These are phyloP conservation scores for Pochonia chlamydosporia DNA, from an alignment of 2,329 filamentous ascomycete genomes.

Conservation along the genomic window DNA sequence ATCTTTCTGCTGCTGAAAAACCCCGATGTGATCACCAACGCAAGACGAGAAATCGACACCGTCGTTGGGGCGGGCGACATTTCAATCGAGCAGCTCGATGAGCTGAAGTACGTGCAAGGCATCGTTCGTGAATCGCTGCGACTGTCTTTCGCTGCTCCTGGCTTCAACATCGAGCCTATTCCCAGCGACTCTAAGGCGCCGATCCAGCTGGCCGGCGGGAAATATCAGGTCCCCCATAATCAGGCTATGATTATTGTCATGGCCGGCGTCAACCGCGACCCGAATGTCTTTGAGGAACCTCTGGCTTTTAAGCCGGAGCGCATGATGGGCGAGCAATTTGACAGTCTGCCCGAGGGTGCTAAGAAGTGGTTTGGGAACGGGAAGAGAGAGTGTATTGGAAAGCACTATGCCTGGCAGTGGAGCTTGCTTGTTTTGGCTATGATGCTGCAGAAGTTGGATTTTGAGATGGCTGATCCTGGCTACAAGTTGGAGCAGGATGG, in stretches of 20 bases:
- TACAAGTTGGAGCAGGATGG: constrained; percentile 41
- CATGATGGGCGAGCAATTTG: constrained; percentile 41
- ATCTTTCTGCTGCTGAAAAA: constrained; percentile 48
- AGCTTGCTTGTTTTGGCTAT: constrained; percentile 34
- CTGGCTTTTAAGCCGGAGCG: constrained; percentile 40
- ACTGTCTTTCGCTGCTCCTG: constrained; percentile 46
- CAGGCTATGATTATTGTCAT: constrained; percentile 45
- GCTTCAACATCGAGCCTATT: constrained; percentile 48
- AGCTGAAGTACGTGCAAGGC: constrained; percentile 48
- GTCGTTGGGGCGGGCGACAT: constrained; percentile 42
- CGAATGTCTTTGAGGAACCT: constrained; percentile 41
- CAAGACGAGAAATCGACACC: constrained; percentile 47
- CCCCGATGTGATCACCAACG: constrained; percentile 39
- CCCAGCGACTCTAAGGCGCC: constrained; percentile 34
- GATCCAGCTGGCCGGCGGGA: constrained; percentile 40
- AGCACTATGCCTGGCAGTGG: constrained; percentile 44
- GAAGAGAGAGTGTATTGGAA: constrained; percentile 45
- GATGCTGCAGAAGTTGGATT: constrained; percentile 39
- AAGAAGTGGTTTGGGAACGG: constrained; percentile 49
- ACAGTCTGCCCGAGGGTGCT: constrained; percentile 34
- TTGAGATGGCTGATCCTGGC: constrained; percentile 33
- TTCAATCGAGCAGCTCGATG: constrained; percentile 40
- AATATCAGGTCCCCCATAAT: constrained; percentile 42
- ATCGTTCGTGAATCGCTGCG: constrained; percentile 50
- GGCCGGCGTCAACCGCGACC: constrained; percentile 44